Evolutionary conservation across 129 eudicot species (phyloP), one percentile per base, ranked within the genome.

Genomic region (Silybum marianum): DNA sequence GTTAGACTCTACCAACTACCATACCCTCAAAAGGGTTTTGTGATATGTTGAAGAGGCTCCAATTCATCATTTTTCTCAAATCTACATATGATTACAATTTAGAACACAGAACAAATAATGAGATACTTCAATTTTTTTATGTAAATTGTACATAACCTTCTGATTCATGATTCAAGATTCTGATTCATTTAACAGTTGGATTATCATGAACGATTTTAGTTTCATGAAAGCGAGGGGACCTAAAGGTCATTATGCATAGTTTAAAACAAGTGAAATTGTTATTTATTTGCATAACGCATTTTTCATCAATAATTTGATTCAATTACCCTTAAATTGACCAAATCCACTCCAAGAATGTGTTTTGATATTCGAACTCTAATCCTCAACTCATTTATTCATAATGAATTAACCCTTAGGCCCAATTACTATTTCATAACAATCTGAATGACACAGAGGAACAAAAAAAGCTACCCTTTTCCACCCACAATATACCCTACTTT

Each of bases 401-500:
- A 51, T 51, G 63, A 51, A 39, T 62, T 19, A 71, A 71, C 51
- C 54, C 40, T 42, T 54, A 24, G 9, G 30, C 30, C 75, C 62
- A 75, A 66, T 42, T 44, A 74, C 39, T 78, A 73, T n/a, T 25
- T 38, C 69, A 63, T 22, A 72, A 28, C 23, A 67, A 54, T 25
- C 23, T 72, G 66, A 19, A 65, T 63, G 21, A 26, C 46, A 34
- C 14, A 76, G 22, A 22, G 28, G 10, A 81, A 44, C 66, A 63
- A 25, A 25, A 25, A 81, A 81, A 65, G 54, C 38, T 30, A 58
- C 69, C 78, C 42, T 69, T 69, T 51, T 54, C 75, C 1, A 36
- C 77, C 65, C 66, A 82, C 69, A 75, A 76, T 60, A 76, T 30
- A 71, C 79, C 82, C 78, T 39, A 77, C 78, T 71, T 77, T 83